Percentiles rank a stretch among this genome's conserved stretches.
Evolutionary conservation across 148 eudicot species (phyloP).

Genomic region (Tetragonia tetragonoides): DNA sequence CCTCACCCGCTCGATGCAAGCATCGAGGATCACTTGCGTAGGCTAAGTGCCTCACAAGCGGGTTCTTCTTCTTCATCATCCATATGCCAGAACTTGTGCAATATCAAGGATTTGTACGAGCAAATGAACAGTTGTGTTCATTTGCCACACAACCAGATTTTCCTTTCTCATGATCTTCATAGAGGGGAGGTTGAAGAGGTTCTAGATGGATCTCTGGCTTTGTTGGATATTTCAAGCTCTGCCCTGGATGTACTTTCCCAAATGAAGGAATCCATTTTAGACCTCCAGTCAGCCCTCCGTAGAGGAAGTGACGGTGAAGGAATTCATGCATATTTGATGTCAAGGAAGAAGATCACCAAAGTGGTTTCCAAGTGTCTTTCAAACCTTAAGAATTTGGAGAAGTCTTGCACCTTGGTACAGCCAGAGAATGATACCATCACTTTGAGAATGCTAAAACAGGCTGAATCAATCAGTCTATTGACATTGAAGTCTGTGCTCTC

Average conservation of each 20-base stretch:
- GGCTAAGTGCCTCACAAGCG: slow-evolving; percentile 25
- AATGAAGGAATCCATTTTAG: slow-evolving; percentile 32
- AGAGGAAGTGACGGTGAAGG: slow-evolving; percentile 27
- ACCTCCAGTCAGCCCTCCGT: slow-evolving; percentile 42
- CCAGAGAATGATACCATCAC: background rate
- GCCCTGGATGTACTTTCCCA: slow-evolving; percentile 25
- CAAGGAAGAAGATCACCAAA: slow-evolving; percentile 40
- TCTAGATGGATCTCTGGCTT: slow-evolving; percentile 35
- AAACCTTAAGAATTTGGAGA: slow-evolving; percentile 27
- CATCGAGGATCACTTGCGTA: slow-evolving; percentile 31
- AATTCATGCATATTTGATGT: slow-evolving; percentile 20
- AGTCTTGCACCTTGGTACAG: background rate
- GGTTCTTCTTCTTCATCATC: slow-evolving; percentile 21
- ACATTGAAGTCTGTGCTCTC: slow-evolving; percentile 29
- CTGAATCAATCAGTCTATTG: slow-evolving; percentile 26
- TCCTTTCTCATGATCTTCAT: slow-evolving; percentile 17
- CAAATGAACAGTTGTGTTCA: slow-evolving; percentile 31
- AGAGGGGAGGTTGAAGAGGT: slow-evolving; percentile 20
- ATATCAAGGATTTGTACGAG: slow-evolving; percentile 30
- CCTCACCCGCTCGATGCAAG: slow-evolving; percentile 31
- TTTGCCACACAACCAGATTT: slow-evolving; percentile 24
- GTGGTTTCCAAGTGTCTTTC: slow-evolving; percentile 33
- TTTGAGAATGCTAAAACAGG: slow-evolving; percentile 30
- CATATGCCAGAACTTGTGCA: slow-evolving; percentile 26
- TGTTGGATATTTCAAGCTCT: slow-evolving; percentile 33